A percentile compares a stretch with the other conserved stretches of the same genome.
Conservation (phyloP, 1,139 yeast species). For the Taiozyma sp. region DNA sequence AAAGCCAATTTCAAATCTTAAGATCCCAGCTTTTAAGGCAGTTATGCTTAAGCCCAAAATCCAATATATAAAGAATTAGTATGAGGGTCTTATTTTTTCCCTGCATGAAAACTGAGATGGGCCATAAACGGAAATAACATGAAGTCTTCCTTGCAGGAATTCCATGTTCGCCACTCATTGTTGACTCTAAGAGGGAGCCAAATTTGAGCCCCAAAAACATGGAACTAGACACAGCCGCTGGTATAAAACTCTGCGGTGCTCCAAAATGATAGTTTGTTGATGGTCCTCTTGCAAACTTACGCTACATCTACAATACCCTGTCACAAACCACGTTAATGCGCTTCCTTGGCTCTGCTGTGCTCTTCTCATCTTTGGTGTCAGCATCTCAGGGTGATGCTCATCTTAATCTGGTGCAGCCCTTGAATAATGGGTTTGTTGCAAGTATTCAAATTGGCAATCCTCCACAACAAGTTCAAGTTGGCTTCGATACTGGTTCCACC, state of each 20-base stretch:
- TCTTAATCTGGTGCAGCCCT: constrained; percentile 2
- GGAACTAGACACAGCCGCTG: background rate
- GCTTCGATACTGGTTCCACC: constrained; percentile 61
- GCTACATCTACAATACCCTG: background rate
- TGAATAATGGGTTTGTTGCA: constrained; percentile 16
- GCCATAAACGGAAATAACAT: background rate
- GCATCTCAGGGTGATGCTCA: constrained; percentile 4
- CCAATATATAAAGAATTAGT: too few relatives aligned
- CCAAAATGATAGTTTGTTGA: background rate
- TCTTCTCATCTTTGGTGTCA: background rate
- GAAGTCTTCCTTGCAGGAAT: background rate
- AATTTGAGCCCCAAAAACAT: background rate
- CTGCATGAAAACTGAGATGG: background rate
- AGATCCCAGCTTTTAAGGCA: background rate
- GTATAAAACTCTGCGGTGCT: background rate
- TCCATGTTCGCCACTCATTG: background rate
- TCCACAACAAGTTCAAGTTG: constrained; percentile 37
- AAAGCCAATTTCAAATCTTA: background rate
- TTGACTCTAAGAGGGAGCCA: background rate
- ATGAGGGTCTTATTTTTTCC: too few relatives aligned
- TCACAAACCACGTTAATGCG: background rate
- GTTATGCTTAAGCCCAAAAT: background rate
- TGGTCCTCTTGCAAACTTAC: background rate
- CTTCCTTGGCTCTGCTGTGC: background rate
- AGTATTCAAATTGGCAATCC: constrained; percentile 46